phyloP scores from a whole-genome alignment of 2,329 filamentous ascomycete genomes.

The Fusarium chlamydosporum region DNA sequence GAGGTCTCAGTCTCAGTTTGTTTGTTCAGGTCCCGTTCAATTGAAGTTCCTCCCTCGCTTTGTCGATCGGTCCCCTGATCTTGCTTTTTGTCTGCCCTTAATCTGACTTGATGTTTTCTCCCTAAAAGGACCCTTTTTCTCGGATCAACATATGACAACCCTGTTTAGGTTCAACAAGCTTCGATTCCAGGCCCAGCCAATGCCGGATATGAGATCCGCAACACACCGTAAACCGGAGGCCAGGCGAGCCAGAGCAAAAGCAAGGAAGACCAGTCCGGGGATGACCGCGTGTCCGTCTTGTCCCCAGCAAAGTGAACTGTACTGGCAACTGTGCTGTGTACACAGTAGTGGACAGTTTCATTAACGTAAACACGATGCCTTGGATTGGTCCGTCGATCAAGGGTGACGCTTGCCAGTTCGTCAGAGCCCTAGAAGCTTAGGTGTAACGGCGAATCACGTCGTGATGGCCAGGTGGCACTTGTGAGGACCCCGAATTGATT shows the following conservation, averaged over 20 bases:
- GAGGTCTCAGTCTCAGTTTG: conserved; percentile 20
- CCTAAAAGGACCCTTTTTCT: conserved; percentile 33
- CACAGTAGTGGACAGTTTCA: conserved; percentile 39
- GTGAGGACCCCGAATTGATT: conserved; percentile 28
- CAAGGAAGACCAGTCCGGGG: conserved; percentile 42
- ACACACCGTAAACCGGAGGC: conserved; percentile 36
- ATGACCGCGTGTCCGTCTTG: conserved; percentile 47
- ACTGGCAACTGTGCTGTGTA: conserved; percentile 22
- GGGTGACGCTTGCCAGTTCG: conserved; percentile 37
- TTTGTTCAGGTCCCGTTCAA: conserved; percentile 3
- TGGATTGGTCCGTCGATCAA: conserved; percentile 49
- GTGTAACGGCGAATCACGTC: conserved; percentile 43
- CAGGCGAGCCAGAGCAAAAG: conserved; percentile 31
- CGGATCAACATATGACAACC: conserved; percentile 19
- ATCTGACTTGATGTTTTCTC: conserved; percentile 6
- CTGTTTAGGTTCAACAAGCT: conserved; percentile 32
- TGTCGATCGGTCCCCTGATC: conserved; percentile 19
- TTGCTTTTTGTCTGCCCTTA: conserved; percentile 13
- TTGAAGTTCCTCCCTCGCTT: conserved; percentile 12
- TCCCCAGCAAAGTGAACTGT: conserved; percentile 34
- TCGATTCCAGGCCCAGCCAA: conserved; percentile 44
- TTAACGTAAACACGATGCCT: conserved; percentile 50
- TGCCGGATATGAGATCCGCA: conserved; percentile 44
- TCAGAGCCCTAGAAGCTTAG: conserved; percentile 32
- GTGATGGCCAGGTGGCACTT: conserved; percentile 32